Evolutionary conservation across 2,329 filamentous ascomycete species (phyloP), one percentile per base, ranked within the genome.

Genomic region (Neonectria faginata): DNA sequence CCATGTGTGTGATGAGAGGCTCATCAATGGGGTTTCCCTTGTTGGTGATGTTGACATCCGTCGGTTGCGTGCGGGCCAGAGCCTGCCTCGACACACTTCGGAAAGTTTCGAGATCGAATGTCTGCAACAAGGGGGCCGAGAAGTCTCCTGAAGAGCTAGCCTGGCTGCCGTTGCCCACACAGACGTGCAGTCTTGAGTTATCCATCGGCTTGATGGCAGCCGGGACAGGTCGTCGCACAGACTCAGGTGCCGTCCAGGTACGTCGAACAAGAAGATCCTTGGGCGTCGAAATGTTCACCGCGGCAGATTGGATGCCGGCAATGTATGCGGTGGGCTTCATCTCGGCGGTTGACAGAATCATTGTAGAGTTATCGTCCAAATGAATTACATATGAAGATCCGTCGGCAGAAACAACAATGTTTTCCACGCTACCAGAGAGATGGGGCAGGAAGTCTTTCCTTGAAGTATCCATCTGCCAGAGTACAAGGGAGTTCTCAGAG

Each of bases 391-490:
- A 99, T 0, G 92, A 91, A 42, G 92, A 88, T 6, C 96, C 95
- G 18, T 83, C 84, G 0, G 91, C 86, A 16, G 94, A 97, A 36
- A 99, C 88, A 5, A 92, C 89, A 47, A 99, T 87, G 71, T 92
- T 93, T 76, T 96, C 91, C 39, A 99, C 92, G 27, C 90, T 89
- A 6, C 93, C 92, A 25, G 92, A 91, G 62, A 99, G 85, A 85
- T 98, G 94, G n/a, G 96, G 96, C 29, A 99, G 82, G 74, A 91
- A 93, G 75, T 96, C 91, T 73, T 89, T 89, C 76, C 91, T 91
- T 67, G 90, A 90, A 0, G 95, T 97, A 70, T 97, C 92, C 62
- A 97, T 84, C 79, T 99, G 96, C 94, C 94, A 98, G 33, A 97
- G 83, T 9, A 97, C 92, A 45, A 99, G 84, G 20, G 93, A 92